A percentile compares a stretch with the other conserved stretches of the same genome.
phyloP scores from a whole-genome alignment of 2,329 filamentous ascomycete species.

The Ophiocordyceps sinensis region DNA sequence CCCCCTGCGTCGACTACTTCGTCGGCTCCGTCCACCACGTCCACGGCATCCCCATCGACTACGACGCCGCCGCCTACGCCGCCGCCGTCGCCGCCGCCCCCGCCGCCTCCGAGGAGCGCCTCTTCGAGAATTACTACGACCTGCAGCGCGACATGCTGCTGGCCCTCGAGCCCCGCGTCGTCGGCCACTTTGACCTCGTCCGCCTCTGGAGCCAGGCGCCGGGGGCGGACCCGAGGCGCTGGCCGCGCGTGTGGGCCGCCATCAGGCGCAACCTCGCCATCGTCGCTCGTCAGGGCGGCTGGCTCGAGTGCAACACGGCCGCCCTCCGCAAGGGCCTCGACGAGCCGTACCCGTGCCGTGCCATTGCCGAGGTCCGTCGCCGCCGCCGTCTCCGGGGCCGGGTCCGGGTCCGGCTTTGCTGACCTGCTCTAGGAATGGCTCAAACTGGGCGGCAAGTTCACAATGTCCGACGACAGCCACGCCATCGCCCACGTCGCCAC shows the following conservation, averaged over 20 bases:
- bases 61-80: slow-evolving; percentile 53
- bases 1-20: slow-evolving; percentile 68
- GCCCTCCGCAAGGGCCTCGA: slow-evolving; percentile 77
- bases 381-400: too few relatives aligned
- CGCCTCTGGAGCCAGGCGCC: slow-evolving; percentile 62
- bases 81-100: slow-evolving; percentile 20
- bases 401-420: too few relatives aligned
- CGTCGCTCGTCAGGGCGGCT: slow-evolving; percentile 58
- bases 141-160: slow-evolving; percentile 69
- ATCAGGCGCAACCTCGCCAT: slow-evolving; percentile 61
- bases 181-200: slow-evolving; percentile 92
- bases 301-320: slow-evolving; percentile 82
- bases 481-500: slow-evolving; percentile 75
- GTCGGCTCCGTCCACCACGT: slow-evolving; percentile 89
- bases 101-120: slow-evolving; percentile 45
- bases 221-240: slow-evolving; percentile 41
- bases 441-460: slow-evolving; percentile 62
- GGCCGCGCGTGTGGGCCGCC: slow-evolving; percentile 55
- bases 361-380: slow-evolving; percentile 66
- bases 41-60: slow-evolving; percentile 78
- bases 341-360: slow-evolving; percentile 74
- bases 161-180: slow-evolving; percentile 56
- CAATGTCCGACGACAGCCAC: slow-evolving; percentile 91
- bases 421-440: slow-evolving; percentile 48
- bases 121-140: slow-evolving; percentile 81